Conservation (phyloP, 2,329 filamentous ascomycete species). For the Penicillium decumbens region DNA sequence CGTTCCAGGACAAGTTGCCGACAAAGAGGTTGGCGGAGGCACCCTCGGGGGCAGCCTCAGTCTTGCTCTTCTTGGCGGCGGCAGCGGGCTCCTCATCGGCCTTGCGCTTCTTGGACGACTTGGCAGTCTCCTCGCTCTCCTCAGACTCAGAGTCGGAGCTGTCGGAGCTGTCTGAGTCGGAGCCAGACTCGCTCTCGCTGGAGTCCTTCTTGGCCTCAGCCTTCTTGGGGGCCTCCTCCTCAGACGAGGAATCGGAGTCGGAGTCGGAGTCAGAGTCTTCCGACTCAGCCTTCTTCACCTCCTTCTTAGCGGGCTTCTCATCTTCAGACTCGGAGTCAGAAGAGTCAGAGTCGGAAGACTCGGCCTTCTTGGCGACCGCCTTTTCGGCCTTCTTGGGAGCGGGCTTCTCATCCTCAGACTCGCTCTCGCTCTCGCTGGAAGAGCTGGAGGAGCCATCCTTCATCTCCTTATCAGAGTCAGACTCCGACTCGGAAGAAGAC, state of each 20-base stretch:
- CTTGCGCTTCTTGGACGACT: conserved; percentile 47
- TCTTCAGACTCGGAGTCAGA: conserved; percentile 34
- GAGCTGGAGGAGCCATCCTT: conserved; percentile 25
- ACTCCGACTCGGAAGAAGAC: conserved; percentile 31
- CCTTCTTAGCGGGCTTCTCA: conserved; percentile 35
- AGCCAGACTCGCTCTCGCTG: conserved; percentile 33
- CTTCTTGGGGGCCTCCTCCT: conserved; percentile 37
- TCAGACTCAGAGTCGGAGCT: conserved; percentile 26
- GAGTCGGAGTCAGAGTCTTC: conserved; percentile 32
- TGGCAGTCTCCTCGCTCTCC: conserved; percentile 31
- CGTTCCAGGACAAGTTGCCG: conserved; percentile 84
- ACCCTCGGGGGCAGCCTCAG: conserved; percentile 32
- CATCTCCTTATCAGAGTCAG: conserved; percentile 35
- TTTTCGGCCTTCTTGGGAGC: conserved; percentile 26
- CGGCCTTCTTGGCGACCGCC: conserved; percentile 24
- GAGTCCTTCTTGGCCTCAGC: conserved; percentile 28
- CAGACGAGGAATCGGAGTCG: conserved; percentile 29
- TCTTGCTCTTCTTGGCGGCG: conserved; percentile 61
- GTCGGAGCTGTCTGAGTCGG: conserved; percentile 24
- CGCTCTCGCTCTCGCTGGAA: conserved; percentile 22
- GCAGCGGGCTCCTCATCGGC: conserved; percentile 43
- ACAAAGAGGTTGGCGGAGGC: conserved; percentile 68
- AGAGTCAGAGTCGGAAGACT: conserved; percentile 27
- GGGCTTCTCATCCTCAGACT: conserved; percentile 36
- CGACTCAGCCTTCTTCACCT: conserved; percentile 31